A percentile compares a stretch with the other conserved stretches of the same genome.
Conservation (phyloP, 352 stramenopile species). For the Phytophthora nicotianae region DNA sequence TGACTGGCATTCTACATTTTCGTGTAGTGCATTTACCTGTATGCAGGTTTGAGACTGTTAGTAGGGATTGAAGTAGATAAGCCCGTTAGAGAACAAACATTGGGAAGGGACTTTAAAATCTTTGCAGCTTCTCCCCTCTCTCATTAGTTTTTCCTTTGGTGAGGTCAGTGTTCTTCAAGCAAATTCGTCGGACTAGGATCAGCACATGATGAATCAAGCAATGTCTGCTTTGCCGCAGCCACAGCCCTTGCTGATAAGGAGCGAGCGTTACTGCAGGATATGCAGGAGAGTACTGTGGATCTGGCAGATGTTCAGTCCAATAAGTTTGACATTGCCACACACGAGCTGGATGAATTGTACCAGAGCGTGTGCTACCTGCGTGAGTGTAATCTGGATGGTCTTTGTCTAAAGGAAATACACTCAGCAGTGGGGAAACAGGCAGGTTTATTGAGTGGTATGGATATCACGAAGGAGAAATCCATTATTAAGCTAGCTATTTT, state of each 20-base stretch:
- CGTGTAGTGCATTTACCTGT: no score
- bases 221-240: neutral
- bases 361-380: conserved; percentile 10
- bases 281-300: conserved; percentile 10
- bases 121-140: no score
- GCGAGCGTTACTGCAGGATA: conserved; percentile 10
- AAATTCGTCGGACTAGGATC: no score
- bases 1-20: no score
- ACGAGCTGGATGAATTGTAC: conserved; percentile 15
- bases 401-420: conserved; percentile 15
- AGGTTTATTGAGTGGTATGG: conserved; percentile 2
- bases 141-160: no score
- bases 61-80: no score
- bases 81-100: no score
- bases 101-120: no score
- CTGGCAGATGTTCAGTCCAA: conserved; percentile 8
- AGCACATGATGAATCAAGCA: no score
- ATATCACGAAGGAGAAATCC: conserved; percentile 28
- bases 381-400: conserved; percentile 11
- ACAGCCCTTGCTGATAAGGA: conserved; percentile 12
- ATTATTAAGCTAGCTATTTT: no score
- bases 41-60: no score
- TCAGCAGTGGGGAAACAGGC: conserved; percentile 11
- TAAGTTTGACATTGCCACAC: conserved; percentile 13
- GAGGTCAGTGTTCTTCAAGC: no score